A percentile compares a stretch with the other conserved stretches of the same genome.
Conservation (phyloP, 225 moss, liverwort and hornwort genomes). For the Bryum argenteum region DNA sequence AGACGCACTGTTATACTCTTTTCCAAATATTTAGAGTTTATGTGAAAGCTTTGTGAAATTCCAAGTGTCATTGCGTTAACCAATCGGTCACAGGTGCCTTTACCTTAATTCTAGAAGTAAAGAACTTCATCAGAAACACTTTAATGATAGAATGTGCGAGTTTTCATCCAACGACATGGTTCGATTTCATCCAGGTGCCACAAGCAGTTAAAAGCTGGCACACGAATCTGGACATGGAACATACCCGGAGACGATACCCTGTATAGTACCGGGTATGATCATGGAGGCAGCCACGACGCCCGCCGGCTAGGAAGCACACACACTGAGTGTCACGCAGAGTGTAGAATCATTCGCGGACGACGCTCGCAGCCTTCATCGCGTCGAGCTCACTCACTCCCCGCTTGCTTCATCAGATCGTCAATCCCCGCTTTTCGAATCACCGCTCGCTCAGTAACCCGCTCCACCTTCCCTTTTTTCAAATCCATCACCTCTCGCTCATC, state of each 20-base stretch:
- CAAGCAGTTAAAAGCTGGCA: too few relatives aligned
- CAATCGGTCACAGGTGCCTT: too few relatives aligned
- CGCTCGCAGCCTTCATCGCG: conserved; percentile 16
- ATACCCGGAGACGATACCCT: neutral
- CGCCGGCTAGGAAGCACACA: conserved; percentile 29
- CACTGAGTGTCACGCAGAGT: conserved; percentile 6
- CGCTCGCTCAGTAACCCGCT: neutral
- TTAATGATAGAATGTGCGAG: too few relatives aligned
- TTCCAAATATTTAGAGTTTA: too few relatives aligned
- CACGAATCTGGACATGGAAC: too few relatives aligned
- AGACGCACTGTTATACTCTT: too few relatives aligned
- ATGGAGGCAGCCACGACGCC: neutral
- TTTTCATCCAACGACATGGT: too few relatives aligned
- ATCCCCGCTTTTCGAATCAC: neutral
- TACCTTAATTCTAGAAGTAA: too few relatives aligned
- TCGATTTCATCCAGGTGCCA: too few relatives aligned
- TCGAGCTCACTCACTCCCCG: conserved; percentile 28
- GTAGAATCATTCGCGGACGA: conserved; percentile 12
- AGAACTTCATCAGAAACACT: too few relatives aligned
- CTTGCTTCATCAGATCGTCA: conserved; percentile 17
- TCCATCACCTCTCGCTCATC: conserved; percentile 4
- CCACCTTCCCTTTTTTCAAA: conserved; percentile 1
- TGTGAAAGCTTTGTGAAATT: too few relatives aligned
- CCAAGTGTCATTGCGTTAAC: too few relatives aligned
- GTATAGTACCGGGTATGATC: neutral